phyloP scores from a whole-genome alignment of 2,329 filamentous ascomycete species.

The Botrytis aclada region DNA sequence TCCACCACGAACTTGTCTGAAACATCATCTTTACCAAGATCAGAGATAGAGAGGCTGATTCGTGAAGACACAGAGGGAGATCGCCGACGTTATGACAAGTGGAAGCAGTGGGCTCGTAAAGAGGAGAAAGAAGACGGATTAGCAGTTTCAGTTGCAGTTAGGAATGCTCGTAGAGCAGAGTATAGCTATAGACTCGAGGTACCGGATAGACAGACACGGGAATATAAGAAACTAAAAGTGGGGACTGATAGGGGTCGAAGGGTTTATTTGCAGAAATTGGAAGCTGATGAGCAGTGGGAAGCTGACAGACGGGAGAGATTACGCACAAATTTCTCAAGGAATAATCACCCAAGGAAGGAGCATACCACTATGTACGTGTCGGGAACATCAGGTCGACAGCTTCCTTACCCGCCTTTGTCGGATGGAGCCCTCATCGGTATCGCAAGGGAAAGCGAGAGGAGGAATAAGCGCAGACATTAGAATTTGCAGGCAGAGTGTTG shows the following conservation, averaged over 20 bases:
- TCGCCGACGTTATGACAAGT: neutral
- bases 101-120: neutral
- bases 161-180: neutral
- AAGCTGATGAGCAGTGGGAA: neutral
- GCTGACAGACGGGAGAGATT: neutral
- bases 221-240: neutral
- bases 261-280: too few species aligned
- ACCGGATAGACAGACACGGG: neutral
- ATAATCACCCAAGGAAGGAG: neutral
- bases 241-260: rapidly evolving
- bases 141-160: neutral
- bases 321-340: neutral
- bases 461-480: neutral
- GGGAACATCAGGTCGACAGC: neutral
- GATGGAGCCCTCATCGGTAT: neutral
- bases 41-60: neutral
- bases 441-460: neutral
- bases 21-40: neutral
- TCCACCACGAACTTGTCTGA: neutral
- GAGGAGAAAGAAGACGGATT: neutral
- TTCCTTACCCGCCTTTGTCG: neutral
- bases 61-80: neutral
- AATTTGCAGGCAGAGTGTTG: neutral
- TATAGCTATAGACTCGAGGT: neutral
- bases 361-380: neutral